Conservation (phyloP, 805 yeast species). For the Grigorovia jiainica region DNA sequence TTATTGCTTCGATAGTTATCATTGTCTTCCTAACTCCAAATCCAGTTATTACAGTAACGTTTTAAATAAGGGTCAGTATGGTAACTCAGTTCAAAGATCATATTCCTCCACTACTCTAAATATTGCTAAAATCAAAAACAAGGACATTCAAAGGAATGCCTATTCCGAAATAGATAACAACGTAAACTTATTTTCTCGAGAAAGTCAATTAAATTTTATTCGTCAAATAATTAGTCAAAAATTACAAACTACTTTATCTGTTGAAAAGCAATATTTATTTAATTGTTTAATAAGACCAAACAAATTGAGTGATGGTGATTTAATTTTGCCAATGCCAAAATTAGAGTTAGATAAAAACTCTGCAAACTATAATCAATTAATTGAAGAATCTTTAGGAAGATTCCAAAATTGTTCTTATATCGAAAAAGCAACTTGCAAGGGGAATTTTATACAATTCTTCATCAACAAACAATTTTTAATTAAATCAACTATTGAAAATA, state of each 20-base stretch:
- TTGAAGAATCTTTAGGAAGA: no score
- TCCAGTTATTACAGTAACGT: no score
- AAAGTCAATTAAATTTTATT: neutral
- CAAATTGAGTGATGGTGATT: slow-evolving; percentile 84
- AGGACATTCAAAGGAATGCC: no score
- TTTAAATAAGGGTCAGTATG: no score
- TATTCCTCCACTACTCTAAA: no score
- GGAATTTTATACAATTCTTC: slow-evolving; percentile 86
- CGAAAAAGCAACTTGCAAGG: slow-evolving; percentile 66
- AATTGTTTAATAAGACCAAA: slow-evolving; percentile 36
- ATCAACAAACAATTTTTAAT: slow-evolving; percentile 59
- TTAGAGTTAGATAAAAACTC: slow-evolving; percentile 38
- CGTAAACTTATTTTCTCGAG: no score
- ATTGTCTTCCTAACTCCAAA: no score
- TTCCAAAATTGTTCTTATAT: slow-evolving; percentile 36
- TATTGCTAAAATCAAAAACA: no score
- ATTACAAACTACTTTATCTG: neutral
- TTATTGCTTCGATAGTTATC: no score
- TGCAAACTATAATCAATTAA: slow-evolving; percentile 31
- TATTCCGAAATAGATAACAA: no score
- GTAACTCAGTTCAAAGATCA: no score
- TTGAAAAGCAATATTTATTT: neutral
- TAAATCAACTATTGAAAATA: slow-evolving; percentile 59
- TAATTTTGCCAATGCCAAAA: slow-evolving; percentile 87
- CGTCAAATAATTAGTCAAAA: neutral